Percentiles rank a stretch among this genome's conserved stretches.
phyloP scores from a whole-genome alignment of 208 protist genomes.

The Wallacemonas sp. region DNA sequence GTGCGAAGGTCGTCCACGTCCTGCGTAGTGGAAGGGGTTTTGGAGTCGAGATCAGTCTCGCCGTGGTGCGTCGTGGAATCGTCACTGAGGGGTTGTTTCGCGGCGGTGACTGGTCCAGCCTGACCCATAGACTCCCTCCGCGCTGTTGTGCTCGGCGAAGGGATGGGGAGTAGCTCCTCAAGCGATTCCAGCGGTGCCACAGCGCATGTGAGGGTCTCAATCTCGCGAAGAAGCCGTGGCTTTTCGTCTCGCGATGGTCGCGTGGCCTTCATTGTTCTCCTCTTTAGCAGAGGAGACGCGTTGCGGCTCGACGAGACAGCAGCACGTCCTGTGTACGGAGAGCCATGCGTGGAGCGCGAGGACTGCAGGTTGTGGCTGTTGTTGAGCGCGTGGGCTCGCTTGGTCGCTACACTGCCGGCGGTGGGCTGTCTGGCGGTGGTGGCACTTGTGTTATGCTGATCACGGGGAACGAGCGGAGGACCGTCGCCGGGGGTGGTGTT shows the following conservation, averaged over 20 bases:
- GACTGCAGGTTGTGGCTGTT: neutral
- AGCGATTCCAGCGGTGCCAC: slow-evolving; percentile 25
- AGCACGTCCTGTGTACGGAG: neutral
- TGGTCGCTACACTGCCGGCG: neutral
- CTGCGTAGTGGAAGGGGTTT: too few relatives aligned
- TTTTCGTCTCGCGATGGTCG: slow-evolving; percentile 18
- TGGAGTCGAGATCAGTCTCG: too few relatives aligned
- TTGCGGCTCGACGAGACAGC: neutral
- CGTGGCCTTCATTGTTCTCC: slow-evolving; percentile 2
- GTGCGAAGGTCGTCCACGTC: too few relatives aligned
- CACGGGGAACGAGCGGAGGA: slow-evolving; percentile 1
- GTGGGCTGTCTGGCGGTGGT: neutral
- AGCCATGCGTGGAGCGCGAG: neutral
- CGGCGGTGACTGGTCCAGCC: too few relatives aligned
- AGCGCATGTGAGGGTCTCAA: slow-evolving; percentile 37
- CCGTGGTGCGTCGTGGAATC: neutral
- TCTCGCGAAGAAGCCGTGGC: slow-evolving; percentile 40
- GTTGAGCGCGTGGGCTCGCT: neutral
- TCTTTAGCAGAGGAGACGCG: neutral
- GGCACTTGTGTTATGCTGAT: too few relatives aligned
- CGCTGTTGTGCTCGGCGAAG: neutral
- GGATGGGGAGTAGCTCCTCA: slow-evolving; percentile 30
- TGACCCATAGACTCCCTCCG: neutral
- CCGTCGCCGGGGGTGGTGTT: neutral
- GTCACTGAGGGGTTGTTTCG: neutral